Evolutionary conservation across 176 grass and related monocot species (phyloP).

Genomic region (Aegilops bicornis): DNA sequence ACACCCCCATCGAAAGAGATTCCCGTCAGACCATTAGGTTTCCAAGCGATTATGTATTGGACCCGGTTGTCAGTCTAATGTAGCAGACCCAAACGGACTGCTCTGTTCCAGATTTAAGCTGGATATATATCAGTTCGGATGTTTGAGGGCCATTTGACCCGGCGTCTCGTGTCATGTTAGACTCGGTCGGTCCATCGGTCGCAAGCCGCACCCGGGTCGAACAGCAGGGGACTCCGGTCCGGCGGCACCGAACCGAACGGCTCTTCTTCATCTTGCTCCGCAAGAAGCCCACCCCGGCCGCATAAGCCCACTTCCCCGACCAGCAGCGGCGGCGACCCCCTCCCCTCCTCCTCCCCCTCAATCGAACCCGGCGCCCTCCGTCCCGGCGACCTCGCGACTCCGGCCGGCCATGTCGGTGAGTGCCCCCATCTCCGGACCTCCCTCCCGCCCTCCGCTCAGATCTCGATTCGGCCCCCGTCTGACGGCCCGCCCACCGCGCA

Average conservation of each 20-base stretch:
- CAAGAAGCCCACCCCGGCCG: conserved; percentile 37
- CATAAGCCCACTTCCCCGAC: not conserved
- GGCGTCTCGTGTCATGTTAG: too few species aligned
- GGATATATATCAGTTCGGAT: too few species aligned
- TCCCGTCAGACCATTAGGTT: too few species aligned
- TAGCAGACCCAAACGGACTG: too few species aligned
- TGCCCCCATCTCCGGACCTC: not conserved
- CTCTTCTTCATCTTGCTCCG: conserved; percentile 40
- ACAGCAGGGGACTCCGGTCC: not conserved
- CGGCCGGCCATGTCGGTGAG: conserved; percentile 52
- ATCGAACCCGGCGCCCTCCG: not conserved
- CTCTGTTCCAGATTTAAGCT: too few species aligned
- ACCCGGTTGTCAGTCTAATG: too few species aligned
- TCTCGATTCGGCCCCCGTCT: not conserved
- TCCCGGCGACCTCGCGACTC: conserved; percentile 11
- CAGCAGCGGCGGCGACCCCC: not conserved
- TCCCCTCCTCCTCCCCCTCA: not conserved
- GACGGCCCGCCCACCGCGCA: not conserved
- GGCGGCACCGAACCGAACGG: not conserved
- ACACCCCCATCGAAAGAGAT: too few species aligned
- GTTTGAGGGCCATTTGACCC: too few species aligned
- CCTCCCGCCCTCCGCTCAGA: not conserved
- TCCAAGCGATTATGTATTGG: too few species aligned
- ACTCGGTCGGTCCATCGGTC: not conserved
- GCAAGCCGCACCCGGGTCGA: not conserved